These are phyloP conservation scores for Eremothecium coryli DNA, from an alignment of 1,139 yeast species.

Conservation along the genomic window DNA sequence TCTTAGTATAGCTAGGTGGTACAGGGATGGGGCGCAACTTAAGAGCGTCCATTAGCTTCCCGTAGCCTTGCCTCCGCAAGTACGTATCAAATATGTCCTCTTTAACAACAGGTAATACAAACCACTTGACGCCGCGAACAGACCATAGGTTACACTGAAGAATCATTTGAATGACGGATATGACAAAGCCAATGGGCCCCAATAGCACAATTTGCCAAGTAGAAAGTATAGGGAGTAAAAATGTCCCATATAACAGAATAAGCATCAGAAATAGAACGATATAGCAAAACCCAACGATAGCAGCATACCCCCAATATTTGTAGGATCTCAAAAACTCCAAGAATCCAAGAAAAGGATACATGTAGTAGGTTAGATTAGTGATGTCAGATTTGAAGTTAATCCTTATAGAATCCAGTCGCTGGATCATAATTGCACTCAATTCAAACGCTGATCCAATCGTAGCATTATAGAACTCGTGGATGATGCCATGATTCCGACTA, in stretches of 20 bases:
- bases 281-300: slow-evolving; percentile 3
- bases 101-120: slow-evolving; percentile 7
- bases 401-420: slow-evolving; percentile 5
- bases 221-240: slow-evolving; percentile 7
- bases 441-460: slow-evolving; percentile 7
- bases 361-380: slow-evolving; percentile 1
- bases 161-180: slow-evolving; percentile 10
- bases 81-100: slow-evolving; percentile 6
- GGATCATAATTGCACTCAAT: slow-evolving; percentile 4
- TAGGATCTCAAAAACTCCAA: slow-evolving; percentile 4
- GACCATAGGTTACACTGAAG: slow-evolving; percentile 9
- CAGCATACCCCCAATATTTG: slow-evolving; percentile 7
- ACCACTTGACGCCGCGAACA: slow-evolving; percentile 6
- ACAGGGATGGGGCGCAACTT: slow-evolving; percentile 8
- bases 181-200: slow-evolving; percentile 12
- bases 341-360: slow-evolving; percentile 7
- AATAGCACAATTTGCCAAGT: slow-evolving; percentile 8
- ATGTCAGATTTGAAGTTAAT: slow-evolving; percentile 5
- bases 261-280: slow-evolving; percentile 4
- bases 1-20: slow-evolving; percentile 4
- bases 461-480: slow-evolving; percentile 6
- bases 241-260: slow-evolving; percentile 4
- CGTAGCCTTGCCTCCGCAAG: slow-evolving; percentile 6
- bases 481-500: slow-evolving; percentile 7
- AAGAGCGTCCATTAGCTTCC: slow-evolving; percentile 1